Conservation (phyloP, 2,329 filamentous ascomycete genomes). For the Talaromyces amestolkiae region DNA sequence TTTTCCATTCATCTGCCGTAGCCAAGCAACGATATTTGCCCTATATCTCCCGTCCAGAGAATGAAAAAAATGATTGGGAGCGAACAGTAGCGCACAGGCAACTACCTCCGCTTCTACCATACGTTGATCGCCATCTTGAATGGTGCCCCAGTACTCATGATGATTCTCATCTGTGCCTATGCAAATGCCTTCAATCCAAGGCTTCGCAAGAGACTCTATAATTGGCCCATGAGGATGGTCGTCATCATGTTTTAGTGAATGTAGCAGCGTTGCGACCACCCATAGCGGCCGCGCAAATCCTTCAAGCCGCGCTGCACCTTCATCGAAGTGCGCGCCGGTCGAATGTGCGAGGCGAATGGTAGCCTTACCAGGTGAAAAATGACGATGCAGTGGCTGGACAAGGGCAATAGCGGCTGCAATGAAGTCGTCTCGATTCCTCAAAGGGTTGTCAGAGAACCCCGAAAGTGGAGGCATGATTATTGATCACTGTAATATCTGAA, state of each 20-base stretch:
- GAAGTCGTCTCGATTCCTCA: background rate
- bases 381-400: background rate
- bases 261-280: constrained; percentile 56
- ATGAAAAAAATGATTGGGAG: constrained; percentile 62
- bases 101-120: constrained; percentile 85
- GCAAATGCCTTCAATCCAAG: constrained; percentile 69
- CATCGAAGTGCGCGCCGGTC: constrained; percentile 57
- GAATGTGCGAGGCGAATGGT: constrained; percentile 22
- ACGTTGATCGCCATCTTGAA: constrained; percentile 72
- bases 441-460: background rate
- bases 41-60: constrained; percentile 62
- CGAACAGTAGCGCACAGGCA: constrained; percentile 71
- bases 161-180: constrained; percentile 68
- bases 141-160: constrained; percentile 73
- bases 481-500: background rate
- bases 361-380: background rate
- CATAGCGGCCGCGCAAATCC: constrained; percentile 73
- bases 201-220: constrained; percentile 24
- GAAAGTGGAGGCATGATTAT: background rate
- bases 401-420: background rate
- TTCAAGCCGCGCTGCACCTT: constrained; percentile 73
- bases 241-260: constrained; percentile 27
- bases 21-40: constrained; percentile 66
- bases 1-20: constrained; percentile 76
- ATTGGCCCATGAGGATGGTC: background rate